These are phyloP conservation scores for Carallia pectinifolia DNA, from an alignment of 345 rosid species.

Conservation along the genomic window DNA sequence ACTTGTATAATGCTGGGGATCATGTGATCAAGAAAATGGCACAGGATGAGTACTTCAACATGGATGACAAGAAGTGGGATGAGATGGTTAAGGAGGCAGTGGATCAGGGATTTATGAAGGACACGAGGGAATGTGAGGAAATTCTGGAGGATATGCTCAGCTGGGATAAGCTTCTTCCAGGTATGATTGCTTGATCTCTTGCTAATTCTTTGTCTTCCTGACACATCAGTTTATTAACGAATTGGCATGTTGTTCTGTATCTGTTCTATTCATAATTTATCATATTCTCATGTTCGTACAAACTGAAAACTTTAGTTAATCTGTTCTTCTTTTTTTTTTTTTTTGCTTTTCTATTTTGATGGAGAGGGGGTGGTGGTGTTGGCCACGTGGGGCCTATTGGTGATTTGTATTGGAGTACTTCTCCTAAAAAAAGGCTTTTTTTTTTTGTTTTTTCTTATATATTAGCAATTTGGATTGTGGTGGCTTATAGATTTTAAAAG, in stretches of 20 bases:
- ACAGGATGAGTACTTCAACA: conserved; percentile 61
- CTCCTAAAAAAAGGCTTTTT: background rate
- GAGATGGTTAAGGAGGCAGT: conserved; percentile 62
- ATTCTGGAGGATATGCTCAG: conserved; percentile 84
- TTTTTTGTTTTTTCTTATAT: background rate
- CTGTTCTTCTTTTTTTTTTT: too few relatives aligned
- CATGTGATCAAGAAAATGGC: conserved; percentile 49
- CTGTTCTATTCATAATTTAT: background rate
- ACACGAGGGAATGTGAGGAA: conserved; percentile 78
- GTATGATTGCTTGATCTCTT: conserved; percentile 28
- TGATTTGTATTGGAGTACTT: too few relatives aligned
- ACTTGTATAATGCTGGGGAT: conserved; percentile 62
- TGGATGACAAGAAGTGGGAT: conserved; percentile 91
- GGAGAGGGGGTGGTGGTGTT: too few relatives aligned
- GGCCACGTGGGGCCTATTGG: too few relatives aligned
- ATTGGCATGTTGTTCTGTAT: background rate
- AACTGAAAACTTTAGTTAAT: too few relatives aligned
- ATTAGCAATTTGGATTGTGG: background rate
- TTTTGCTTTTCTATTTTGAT: background rate
- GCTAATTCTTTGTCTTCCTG: background rate
- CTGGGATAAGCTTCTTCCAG: conserved; percentile 93
- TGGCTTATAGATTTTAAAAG: background rate
- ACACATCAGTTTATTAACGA: background rate
- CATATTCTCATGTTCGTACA: too few relatives aligned
- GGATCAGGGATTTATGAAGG: conserved; percentile 54